Evolutionary conservation across 2,329 filamentous ascomycete species (phyloP).

Genomic region (Triangularia verruculosa): DNA sequence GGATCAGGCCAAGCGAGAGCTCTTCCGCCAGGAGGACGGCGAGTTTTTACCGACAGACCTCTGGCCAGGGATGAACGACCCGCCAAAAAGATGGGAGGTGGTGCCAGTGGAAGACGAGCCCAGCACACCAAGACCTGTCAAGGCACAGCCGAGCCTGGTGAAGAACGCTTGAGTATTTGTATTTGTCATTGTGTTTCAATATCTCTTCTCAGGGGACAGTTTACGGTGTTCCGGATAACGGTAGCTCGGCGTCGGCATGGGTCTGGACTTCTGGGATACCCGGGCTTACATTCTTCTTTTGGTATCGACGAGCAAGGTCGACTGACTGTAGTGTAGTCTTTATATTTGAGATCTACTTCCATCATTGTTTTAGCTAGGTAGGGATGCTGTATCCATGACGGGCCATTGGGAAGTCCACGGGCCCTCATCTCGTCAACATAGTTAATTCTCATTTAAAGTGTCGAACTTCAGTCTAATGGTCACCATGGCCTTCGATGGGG

Average conservation of each 20-base stretch:
- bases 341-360: too few species aligned
- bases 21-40: conserved; percentile 77
- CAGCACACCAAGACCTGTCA: conserved; percentile 17
- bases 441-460: too few species aligned
- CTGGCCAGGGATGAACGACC: conserved; percentile 72
- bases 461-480: too few species aligned
- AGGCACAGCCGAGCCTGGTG: not conserved
- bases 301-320: not conserved
- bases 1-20: conserved; percentile 70
- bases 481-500: too few species aligned
- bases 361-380: too few species aligned
- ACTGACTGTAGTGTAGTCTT: not conserved
- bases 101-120: conserved; percentile 33
- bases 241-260: not conserved
- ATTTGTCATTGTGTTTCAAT: not conserved
- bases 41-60: conserved; percentile 85
- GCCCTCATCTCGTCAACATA: too few species aligned
- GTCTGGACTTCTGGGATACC: not conserved
- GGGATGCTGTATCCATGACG: too few species aligned
- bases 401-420: too few species aligned
- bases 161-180: not conserved
- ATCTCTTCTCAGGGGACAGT: too few species aligned
- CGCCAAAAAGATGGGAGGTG: conserved; percentile 52
- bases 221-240: not conserved
- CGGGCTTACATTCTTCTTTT: not conserved